These are phyloP conservation scores for Fusarium hainanense DNA, from an alignment of 2,329 filamentous ascomycete species.

Conservation along the genomic window DNA sequence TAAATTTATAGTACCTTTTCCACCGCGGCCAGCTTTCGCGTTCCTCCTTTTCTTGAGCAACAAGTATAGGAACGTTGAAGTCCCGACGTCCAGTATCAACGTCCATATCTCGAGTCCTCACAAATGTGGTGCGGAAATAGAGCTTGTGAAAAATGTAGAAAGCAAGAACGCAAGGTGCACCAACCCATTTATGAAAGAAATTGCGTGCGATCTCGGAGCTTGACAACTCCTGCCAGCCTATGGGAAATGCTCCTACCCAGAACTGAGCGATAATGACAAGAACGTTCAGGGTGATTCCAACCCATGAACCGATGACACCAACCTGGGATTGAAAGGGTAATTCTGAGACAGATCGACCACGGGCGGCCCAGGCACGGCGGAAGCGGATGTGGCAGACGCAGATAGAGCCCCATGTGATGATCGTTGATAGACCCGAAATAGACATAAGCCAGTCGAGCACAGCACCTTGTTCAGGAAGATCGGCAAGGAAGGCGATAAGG, in stretches of 20 bases:
- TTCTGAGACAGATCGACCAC: slow-evolving; percentile 77
- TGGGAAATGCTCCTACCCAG: slow-evolving; percentile 85
- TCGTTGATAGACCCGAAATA: slow-evolving; percentile 76
- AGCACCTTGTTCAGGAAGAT: slow-evolving; percentile 66
- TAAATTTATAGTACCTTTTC: slow-evolving; percentile 79
- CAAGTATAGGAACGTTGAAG: slow-evolving; percentile 80
- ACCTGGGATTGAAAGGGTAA: slow-evolving; percentile 85
- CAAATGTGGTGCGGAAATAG: slow-evolving; percentile 74
- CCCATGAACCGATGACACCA: slow-evolving; percentile 81
- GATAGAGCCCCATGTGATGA: slow-evolving; percentile 87
- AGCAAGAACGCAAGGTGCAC: slow-evolving; percentile 72
- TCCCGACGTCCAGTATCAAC: slow-evolving; percentile 86
- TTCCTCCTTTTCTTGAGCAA: slow-evolving; percentile 84
- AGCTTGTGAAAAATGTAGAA: slow-evolving; percentile 83
- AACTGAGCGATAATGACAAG: slow-evolving; percentile 86
- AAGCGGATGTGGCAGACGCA: slow-evolving; percentile 94
- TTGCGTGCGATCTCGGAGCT: slow-evolving; percentile 62
- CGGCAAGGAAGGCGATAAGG: slow-evolving; percentile 81
- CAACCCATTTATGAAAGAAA: slow-evolving; percentile 81
- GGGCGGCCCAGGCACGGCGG: slow-evolving; percentile 78
- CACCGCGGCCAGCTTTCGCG: slow-evolving; percentile 76
- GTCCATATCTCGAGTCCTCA: slow-evolving; percentile 82
- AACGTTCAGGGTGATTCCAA: slow-evolving; percentile 80
- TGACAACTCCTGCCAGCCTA: slow-evolving; percentile 64
- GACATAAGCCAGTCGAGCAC: slow-evolving; percentile 85